These are phyloP conservation scores for Bombardia bombarda DNA, from an alignment of 495 filamentous ascomycete genomes.

Conservation along the genomic window DNA sequence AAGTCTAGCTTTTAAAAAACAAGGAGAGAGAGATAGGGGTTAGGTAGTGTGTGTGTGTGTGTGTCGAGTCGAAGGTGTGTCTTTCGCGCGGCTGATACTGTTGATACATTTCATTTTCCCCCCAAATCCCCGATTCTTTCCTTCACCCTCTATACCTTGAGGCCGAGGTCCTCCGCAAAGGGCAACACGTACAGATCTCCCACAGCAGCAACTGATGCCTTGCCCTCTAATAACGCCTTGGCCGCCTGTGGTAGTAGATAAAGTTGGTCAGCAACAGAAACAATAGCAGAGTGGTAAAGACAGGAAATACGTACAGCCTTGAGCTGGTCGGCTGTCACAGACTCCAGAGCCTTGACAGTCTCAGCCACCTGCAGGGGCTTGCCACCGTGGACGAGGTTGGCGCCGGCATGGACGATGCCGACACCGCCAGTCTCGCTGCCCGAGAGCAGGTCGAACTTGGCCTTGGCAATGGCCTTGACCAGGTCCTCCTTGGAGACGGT, in stretches of 20 bases:
- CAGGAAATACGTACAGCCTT: constrained; percentile 86
- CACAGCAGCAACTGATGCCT: constrained; percentile 79
- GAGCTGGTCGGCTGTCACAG: constrained; percentile 74
- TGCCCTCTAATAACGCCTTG: constrained; percentile 75
- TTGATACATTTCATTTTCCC: constrained; percentile 40
- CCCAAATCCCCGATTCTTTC: constrained; percentile 6
- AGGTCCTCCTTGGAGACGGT: constrained; percentile 73
- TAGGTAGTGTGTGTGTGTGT: no score
- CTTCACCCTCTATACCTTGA: constrained; percentile 67
- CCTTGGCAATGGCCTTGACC: constrained; percentile 82
- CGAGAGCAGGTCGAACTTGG: constrained; percentile 90
- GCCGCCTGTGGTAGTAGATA: constrained; percentile 70
- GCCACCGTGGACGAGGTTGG: constrained; percentile 60
- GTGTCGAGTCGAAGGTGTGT: no score
- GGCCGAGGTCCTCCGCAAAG: constrained; percentile 85
- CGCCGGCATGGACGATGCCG: constrained; percentile 48
- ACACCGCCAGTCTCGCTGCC: constrained; percentile 70
- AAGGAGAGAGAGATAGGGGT: no score
- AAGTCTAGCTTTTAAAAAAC: no score
- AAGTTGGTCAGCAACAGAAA: no score
- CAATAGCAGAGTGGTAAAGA: no score
- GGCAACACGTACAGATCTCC: constrained; percentile 85
- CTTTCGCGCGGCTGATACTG: constrained; percentile 27
- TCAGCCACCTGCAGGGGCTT: constrained; percentile 84
- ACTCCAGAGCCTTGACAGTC: constrained; percentile 67